A percentile compares a stretch with the other conserved stretches of the same genome.
Conservation (phyloP, 2,329 filamentous ascomycete species). For the Nannizzia gypsea region DNA sequence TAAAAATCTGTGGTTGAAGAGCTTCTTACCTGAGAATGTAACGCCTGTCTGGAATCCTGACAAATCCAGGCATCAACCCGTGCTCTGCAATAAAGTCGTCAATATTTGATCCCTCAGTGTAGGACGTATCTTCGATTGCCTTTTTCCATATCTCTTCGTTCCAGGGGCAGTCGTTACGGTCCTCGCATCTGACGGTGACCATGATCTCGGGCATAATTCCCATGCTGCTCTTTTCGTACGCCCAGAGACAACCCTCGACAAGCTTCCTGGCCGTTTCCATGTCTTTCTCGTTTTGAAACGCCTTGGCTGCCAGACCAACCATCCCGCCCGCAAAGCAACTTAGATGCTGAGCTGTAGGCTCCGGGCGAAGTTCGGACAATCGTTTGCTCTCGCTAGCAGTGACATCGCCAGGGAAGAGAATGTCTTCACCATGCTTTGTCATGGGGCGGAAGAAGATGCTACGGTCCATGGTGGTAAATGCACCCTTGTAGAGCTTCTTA, state of each 20-base stretch:
- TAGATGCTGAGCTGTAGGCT: constrained; percentile 40
- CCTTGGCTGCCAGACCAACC: constrained; percentile 42
- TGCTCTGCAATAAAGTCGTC: constrained; percentile 4
- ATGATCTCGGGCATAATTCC: constrained; percentile 46
- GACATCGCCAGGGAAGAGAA: constrained; percentile 58
- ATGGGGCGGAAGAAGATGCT: constrained; percentile 69
- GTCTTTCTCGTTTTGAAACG: constrained; percentile 41
- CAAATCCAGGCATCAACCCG: constrained; percentile 10
- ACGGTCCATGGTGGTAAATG: constrained; percentile 56
- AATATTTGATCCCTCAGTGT: neutral
- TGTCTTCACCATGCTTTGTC: constrained; percentile 53
- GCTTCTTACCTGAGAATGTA: constrained; percentile 13
- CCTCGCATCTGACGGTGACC: constrained; percentile 30
- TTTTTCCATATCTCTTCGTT: constrained; percentile 8
- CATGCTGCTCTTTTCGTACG: constrained; percentile 37
- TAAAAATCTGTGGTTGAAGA: neutral
- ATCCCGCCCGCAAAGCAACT: constrained; percentile 46
- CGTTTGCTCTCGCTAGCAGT: constrained; percentile 24
- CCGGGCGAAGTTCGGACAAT: constrained; percentile 20
- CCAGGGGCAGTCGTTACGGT: constrained; percentile 10
- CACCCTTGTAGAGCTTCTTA: constrained; percentile 56
- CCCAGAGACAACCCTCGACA: constrained; percentile 46
- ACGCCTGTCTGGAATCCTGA: constrained; percentile 7
- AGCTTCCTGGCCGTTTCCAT: constrained; percentile 39
- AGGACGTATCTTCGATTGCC: neutral